Evolutionary conservation across 2,329 filamentous ascomycete genomes (phyloP).

Genomic region (Trichoderma atroviride): DNA sequence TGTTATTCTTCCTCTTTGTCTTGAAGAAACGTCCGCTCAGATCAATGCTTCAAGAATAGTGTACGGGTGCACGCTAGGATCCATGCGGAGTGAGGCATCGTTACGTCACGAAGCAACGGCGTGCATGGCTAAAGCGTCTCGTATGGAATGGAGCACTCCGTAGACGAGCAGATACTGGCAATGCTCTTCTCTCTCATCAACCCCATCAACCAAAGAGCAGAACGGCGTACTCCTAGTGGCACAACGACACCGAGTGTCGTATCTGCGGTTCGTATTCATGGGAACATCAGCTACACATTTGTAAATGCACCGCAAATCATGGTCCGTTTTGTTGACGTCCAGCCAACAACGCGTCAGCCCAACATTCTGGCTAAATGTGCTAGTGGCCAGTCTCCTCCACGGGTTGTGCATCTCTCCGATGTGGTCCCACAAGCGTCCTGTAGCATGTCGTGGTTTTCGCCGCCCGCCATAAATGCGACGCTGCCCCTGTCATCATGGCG

Average conservation of each 20-base stretch:
- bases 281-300: neutral
- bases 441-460: neutral
- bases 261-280: neutral
- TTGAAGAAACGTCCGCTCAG: neutral
- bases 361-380: neutral
- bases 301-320: neutral
- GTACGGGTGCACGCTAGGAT: neutral
- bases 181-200: neutral
- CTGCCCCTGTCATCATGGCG: neutral
- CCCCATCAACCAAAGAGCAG: neutral
- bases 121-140: neutral
- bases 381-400: neutral
- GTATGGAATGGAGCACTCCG: neutral
- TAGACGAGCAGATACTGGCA: neutral
- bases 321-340: neutral
- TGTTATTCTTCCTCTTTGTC: neutral
- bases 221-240: neutral
- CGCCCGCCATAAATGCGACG: conserved; percentile 1
- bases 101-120: neutral
- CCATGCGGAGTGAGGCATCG: neutral
- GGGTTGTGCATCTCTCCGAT: neutral
- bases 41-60: neutral
- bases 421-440: neutral
- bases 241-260: neutral
- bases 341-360: neutral